phyloP scores from a whole-genome alignment of 1,284 basidiomycete genomes.

The Moniliophthora roreri region DNA sequence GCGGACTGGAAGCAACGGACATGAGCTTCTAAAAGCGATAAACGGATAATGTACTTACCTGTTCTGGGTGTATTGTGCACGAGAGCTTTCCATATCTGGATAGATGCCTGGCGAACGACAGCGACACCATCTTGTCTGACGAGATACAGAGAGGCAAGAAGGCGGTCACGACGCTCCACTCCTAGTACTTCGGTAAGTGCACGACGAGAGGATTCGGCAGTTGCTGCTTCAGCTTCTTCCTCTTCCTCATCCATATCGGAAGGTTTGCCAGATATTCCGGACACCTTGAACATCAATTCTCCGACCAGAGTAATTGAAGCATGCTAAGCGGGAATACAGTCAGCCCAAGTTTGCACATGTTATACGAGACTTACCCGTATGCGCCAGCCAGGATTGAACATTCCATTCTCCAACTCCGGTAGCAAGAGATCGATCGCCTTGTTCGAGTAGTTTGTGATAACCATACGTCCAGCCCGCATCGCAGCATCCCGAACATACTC shows the following conservation, averaged over 20 bases:
- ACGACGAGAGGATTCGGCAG: conserved; percentile 78
- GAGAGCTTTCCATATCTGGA: conserved; percentile 98
- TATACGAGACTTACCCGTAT: conserved; percentile 69
- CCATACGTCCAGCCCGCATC: conserved; percentile 99
- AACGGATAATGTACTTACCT: conserved; percentile 43
- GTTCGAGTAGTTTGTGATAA: conserved; percentile 92
- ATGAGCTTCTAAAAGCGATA: background rate
- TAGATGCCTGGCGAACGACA: conserved; percentile 87
- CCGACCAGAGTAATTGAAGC: conserved; percentile 95
- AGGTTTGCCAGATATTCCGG: conserved; percentile 92
- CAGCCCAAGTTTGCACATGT: background rate
- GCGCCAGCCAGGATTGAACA: conserved; percentile 95
- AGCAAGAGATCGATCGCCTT: conserved; percentile 93
- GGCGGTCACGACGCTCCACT: conserved; percentile 84
- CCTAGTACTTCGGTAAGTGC: conserved; percentile 90
- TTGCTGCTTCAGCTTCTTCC: conserved; percentile 62
- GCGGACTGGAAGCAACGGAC: conserved; percentile 61
- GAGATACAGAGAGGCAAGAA: conserved; percentile 90
- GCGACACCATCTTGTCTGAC: conserved; percentile 93
- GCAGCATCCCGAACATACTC: conserved; percentile 96
- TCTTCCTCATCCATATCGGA: conserved; percentile 78
- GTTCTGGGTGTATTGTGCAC: conserved; percentile 89
- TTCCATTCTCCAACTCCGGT: conserved; percentile 92
- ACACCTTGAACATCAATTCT: conserved; percentile 96
- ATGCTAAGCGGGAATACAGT: conserved; percentile 51